Evolutionary conservation across 352 stramenopile genomes (phyloP).

Genomic region (Phytophthora palmivora): DNA sequence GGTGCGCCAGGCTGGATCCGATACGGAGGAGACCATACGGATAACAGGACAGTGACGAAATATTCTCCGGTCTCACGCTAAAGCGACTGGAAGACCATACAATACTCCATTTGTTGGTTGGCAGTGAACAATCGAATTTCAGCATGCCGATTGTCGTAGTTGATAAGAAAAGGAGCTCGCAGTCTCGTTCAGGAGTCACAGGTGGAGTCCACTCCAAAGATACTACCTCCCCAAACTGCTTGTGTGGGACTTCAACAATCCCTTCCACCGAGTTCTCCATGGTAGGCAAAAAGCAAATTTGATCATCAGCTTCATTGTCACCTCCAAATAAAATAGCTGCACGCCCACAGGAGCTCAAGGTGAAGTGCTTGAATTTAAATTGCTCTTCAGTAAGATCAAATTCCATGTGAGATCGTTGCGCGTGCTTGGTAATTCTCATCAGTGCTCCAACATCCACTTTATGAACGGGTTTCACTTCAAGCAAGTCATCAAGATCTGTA

Average conservation of each 20-base stretch:
- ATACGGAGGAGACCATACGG: slow-evolving; percentile 58
- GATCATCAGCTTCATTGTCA: slow-evolving; percentile 28
- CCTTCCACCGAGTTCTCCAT: slow-evolving; percentile 66
- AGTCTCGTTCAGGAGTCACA: slow-evolving; percentile 55
- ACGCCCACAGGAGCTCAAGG: slow-evolving; percentile 62
- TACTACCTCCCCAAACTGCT: slow-evolving; percentile 66
- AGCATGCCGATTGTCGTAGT: slow-evolving; percentile 71
- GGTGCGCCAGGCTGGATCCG: slow-evolving; percentile 56
- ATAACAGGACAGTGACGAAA: slow-evolving; percentile 61
- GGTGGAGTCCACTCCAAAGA: slow-evolving; percentile 74
- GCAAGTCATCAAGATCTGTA: slow-evolving; percentile 59
- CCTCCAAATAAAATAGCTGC: slow-evolving; percentile 59
- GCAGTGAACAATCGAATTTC: slow-evolving; percentile 50
- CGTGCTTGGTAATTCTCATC: slow-evolving; percentile 25
- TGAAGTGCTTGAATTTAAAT: slow-evolving; percentile 58
- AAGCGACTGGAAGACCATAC: slow-evolving; percentile 72
- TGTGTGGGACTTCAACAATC: slow-evolving; percentile 55
- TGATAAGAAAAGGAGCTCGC: slow-evolving; percentile 71
- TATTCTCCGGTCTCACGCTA: slow-evolving; percentile 52
- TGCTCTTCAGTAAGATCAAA: slow-evolving; percentile 49
- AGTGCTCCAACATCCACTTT: slow-evolving; percentile 46
- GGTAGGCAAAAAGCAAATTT: slow-evolving; percentile 59
- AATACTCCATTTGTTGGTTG: slow-evolving; percentile 60
- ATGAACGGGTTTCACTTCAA: slow-evolving; percentile 49
- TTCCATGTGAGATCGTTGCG: slow-evolving; percentile 39